Evolutionary conservation across 169 alveolate genomes (phyloP).

Genomic region (Plasmodium malariae): DNA sequence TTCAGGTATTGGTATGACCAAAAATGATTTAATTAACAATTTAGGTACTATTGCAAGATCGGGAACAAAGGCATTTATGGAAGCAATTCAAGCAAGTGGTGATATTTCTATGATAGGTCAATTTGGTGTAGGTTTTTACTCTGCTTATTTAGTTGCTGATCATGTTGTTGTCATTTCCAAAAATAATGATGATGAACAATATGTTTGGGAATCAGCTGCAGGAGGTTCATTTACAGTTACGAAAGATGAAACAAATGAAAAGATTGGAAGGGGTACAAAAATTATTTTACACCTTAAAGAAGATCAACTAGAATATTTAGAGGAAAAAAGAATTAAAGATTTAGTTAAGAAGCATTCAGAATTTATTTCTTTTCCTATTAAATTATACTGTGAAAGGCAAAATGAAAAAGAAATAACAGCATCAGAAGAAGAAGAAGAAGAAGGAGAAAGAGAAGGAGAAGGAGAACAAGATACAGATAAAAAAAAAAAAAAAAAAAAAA

Average conservation of each 20-base stretch:
- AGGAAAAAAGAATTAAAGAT: slow-evolving; percentile 98
- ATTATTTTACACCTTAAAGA: slow-evolving; percentile 97
- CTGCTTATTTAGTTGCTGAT: slow-evolving; percentile 99
- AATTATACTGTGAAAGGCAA: slow-evolving; percentile 97
- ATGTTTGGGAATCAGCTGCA: slow-evolving; percentile 99
- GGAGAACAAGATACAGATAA: slow-evolving; percentile 76
- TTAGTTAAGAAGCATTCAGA: slow-evolving; percentile 99
- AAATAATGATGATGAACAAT: slow-evolving; percentile 97
- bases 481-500: slow-evolving; percentile 76
- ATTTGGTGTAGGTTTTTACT: slow-evolving; percentile 99
- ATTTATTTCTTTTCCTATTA: slow-evolving; percentile 99
- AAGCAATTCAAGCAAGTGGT: slow-evolving; percentile 97
- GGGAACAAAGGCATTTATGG: slow-evolving; percentile 99
- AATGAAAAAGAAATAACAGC: slow-evolving; percentile 98
- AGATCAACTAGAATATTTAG: slow-evolving; percentile 97
- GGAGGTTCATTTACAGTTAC: slow-evolving; percentile 99
- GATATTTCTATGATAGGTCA: slow-evolving; percentile 99
- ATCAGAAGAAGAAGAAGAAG: slow-evolving; percentile 96
- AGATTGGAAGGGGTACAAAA: slow-evolving; percentile 96
- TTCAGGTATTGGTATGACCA: slow-evolving; percentile 99
- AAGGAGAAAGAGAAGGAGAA: slow-evolving; percentile 83
- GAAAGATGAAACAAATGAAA: slow-evolving; percentile 92
- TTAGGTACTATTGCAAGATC: slow-evolving; percentile 99
- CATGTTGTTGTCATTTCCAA: slow-evolving; percentile 97
- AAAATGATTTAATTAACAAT: slow-evolving; percentile 96